phyloP scores from a whole-genome alignment of 495 filamentous ascomycete species.

The Chaetomium fimeti region DNA sequence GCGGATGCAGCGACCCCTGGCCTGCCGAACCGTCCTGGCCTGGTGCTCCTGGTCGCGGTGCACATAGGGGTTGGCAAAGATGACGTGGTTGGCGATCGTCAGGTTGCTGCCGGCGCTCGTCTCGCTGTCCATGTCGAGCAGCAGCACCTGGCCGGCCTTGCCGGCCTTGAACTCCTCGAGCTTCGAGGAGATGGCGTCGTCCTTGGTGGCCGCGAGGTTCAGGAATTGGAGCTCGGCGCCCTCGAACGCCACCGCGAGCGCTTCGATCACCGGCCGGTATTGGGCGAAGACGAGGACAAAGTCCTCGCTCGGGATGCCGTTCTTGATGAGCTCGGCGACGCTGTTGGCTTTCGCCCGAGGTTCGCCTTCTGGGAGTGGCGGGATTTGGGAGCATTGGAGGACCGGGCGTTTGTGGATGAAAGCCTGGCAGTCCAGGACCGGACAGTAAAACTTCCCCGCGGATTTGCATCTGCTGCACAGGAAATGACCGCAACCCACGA shows the following conservation, averaged over 20 bases:
- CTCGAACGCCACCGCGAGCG: slow-evolving; percentile 30
- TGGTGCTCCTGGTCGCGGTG: slow-evolving; percentile 55
- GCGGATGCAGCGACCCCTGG: slow-evolving; percentile 65
- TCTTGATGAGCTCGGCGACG: slow-evolving; percentile 28
- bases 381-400: slow-evolving; percentile 20
- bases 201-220: slow-evolving; percentile 19
- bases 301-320: slow-evolving; percentile 26
- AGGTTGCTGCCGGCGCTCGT: slow-evolving; percentile 71
- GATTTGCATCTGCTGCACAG: slow-evolving; percentile 34
- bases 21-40: slow-evolving; percentile 63
- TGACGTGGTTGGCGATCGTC: slow-evolving; percentile 70
- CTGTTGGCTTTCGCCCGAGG: slow-evolving; percentile 28
- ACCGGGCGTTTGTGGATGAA: slow-evolving; percentile 20
- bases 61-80: slow-evolving; percentile 66
- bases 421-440: slow-evolving; percentile 12
- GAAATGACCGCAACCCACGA: slow-evolving; percentile 39
- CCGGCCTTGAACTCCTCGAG: slow-evolving; percentile 34
- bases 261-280: slow-evolving; percentile 25
- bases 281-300: slow-evolving; percentile 41
- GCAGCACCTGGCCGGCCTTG: slow-evolving; percentile 49
- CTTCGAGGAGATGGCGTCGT: neutral
- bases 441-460: slow-evolving; percentile 19
- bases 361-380: neutral
- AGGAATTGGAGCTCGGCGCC: slow-evolving; percentile 13
- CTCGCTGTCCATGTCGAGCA: slow-evolving; percentile 65